Evolutionary conservation across 2,329 filamentous ascomycete genomes (phyloP), one percentile per base, ranked within the genome.

Genomic region (Cladosporium cucumerinum): DNA sequence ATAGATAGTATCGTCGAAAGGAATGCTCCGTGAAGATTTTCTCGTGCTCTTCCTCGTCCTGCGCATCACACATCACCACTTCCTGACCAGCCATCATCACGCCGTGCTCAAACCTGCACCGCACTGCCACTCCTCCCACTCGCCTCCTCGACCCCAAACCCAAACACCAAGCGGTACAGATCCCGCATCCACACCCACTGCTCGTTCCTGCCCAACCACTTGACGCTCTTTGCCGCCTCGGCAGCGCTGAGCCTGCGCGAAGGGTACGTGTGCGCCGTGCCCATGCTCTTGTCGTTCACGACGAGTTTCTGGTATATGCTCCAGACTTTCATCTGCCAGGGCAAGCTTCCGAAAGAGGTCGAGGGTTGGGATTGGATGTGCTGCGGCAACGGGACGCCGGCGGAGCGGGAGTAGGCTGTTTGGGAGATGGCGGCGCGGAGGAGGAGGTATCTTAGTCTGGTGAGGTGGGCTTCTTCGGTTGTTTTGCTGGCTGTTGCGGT

Each of bases 381-480:
- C 1, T 85, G 82, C 30, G 92, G 89, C 2, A 97, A 80, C 0
- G 85, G 84, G 14, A 73, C 68, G 12, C 82, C 79, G 2, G 79
- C 74, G 23, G 86, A 83, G 10, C 91, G 89, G 66, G 86, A 85
- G 78, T 90, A 97, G 12, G 93, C 93, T 3, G 90, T 86, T 73
- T 94, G 93, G 80, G 94, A 88, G 26, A 93, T 93, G 0, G 93
- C 92, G 74, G 93, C 93, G 48, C 96, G 82, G 39, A 96, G 82
- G 36, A 96, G 82, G 11, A 97, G 83, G 16, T 89, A 83, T 77
- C 93, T 95, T 52, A 96, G 83, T 14, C 91, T 87, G 12, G 87
- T 85, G 39, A 96, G 84, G 71, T 95, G 92, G 18, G 87, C 81
- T 70, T 96, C 92, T 76, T 96, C 92, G 2, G 83, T 81, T 28